These are phyloP conservation scores for Cladosporium velox DNA, from an alignment of 2,329 filamentous ascomycete species.

Conservation along the genomic window DNA sequence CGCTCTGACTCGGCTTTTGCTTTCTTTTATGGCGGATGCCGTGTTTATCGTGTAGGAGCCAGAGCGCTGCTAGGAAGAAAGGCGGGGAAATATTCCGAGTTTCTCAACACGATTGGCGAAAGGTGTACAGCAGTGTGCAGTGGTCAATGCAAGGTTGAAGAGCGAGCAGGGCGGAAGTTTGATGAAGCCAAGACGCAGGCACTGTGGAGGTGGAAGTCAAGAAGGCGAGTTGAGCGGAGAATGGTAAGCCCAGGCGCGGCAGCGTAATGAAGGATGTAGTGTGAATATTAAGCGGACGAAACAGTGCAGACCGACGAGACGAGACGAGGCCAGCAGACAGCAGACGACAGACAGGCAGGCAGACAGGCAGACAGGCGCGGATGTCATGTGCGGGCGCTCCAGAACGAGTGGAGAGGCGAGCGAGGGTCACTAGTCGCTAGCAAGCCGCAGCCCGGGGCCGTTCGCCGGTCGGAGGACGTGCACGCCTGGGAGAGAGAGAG, in stretches of 20 bases:
- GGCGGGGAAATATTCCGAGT: background rate
- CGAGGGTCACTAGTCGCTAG: slow-evolving; percentile 7
- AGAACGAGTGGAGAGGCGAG: slow-evolving; percentile 15
- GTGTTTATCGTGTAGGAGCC: background rate
- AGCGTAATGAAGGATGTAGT: background rate
- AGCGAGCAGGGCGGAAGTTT: background rate
- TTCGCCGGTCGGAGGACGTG: background rate
- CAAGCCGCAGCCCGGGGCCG: slow-evolving; percentile 6
- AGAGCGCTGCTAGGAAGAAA: background rate
- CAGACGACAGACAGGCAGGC: background rate
- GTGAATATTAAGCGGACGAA: slow-evolving; percentile 4
- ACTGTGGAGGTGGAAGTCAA: background rate
- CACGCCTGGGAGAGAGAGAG: background rate
- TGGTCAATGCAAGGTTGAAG: slow-evolving; percentile 10
- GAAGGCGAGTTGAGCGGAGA: background rate
- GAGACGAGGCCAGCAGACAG: slow-evolving; percentile 1
- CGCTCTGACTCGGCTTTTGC: background rate
- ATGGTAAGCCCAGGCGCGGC: slow-evolving; percentile 2
- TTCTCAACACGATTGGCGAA: background rate
- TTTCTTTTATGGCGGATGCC: background rate
- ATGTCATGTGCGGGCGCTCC: slow-evolving; percentile 15
- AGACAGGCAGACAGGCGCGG: slow-evolving; percentile 1
- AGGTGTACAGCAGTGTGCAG: background rate
- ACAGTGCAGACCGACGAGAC: background rate
- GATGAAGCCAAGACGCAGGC: slow-evolving; percentile 17